Base-by-base conservation (phyloP, 345 rosid species). In the Gossypioides kirkii region DNA sequence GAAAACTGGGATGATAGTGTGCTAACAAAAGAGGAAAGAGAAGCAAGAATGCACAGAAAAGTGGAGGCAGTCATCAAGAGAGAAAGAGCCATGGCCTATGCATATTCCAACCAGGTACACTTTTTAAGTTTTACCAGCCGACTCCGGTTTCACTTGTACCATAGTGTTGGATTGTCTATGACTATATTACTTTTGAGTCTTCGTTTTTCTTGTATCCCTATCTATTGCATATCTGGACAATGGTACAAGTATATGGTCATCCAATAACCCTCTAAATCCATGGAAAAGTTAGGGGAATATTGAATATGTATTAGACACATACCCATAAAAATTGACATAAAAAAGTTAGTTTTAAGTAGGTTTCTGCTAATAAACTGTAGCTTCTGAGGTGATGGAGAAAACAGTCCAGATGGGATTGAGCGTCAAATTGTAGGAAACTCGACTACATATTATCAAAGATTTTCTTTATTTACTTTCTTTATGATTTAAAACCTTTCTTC, bases 11-110 rank as follows among this genome's bases (percentile, higher is more conserved):
- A 95, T 20, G 89, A 87, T 71, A 95, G 97, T 58, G 59, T 82
- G 78, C 85, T 91, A 63, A 86, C 96, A 1, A 95, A 88, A 74
- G 93, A 89, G 75, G 91, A 92, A 77, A 82, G 80, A 73, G 96
- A 92, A 26, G 85, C 81, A 14, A 88, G 96, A 78, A 47, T 86
- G 68, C 97, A 87, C 77, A 82, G 85, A 73, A 96, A 88, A 82
- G 92, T 82, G 46, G 92, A 91, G 75, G 99, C 98, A 50, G 70
- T 78, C 77, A 80, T 87, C 83, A 93, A 91, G 80, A 81, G 97
- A 80, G 94, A 96, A 72, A 87, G 97, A 77, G 87, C 97, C 46
- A 91, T 87, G 93, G 84, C 98, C 6, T 96, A 93, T 66, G 91
- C 99, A 32, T 86, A 90, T 76, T 92, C 98, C 74, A 85, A 87